Base-by-base conservation (phyloP, 1,139 yeast species). In the Torulaspora globosa region DNA sequence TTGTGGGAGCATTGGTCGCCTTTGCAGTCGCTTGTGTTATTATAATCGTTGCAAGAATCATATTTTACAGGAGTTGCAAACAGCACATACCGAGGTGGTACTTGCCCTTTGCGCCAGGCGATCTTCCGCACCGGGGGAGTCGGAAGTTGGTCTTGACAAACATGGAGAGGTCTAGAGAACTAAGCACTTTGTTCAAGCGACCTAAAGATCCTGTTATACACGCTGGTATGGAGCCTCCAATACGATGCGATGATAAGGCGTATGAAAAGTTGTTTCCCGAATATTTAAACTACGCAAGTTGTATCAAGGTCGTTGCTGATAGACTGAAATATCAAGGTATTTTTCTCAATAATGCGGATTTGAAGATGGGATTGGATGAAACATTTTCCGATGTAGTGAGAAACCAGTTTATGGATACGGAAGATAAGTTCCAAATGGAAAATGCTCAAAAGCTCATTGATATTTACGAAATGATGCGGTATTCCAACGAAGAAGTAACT, bases 71-170 rank as follows among this genome's bases (percentile, higher is more conserved):
- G 48, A 72, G 79, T 36, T 70, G 83, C 23, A 63, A 89, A 56
- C 79, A 79, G 48, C 94, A 84, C 53, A 84, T 89, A 15, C 97
- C 97, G 0, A 73, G 80, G 49, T 70, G 79, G 39, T 88, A 86
- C 62, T 72, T 88, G 16, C 94, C 95, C 0, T 59, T 71, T 3
- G 77, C 80, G 21, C 70, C 74, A 19, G 74, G 73, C 33, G 96
- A 87, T 62, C 68, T 85, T 43, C 88, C 92, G 0, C 65, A 62
- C 47, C 60, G 62, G 15, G 68, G 68, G 26, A 76, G 66, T 63
- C 73, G 67, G 47, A 59, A 46, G 44, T 66, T 66, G 64, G 70
- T 80, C 56, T 54, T 74, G 50, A 55, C 62, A 44, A 69, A 79
- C 57, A 63, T 76, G 65, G 58, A 65, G 26, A 62, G 73, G 33